A percentile compares a stretch with the other conserved stretches of the same genome.
These are phyloP conservation scores for Lentinula novae-zelandiae DNA, from an alignment of 1,284 basidiomycete species.

Conservation along the genomic window DNA sequence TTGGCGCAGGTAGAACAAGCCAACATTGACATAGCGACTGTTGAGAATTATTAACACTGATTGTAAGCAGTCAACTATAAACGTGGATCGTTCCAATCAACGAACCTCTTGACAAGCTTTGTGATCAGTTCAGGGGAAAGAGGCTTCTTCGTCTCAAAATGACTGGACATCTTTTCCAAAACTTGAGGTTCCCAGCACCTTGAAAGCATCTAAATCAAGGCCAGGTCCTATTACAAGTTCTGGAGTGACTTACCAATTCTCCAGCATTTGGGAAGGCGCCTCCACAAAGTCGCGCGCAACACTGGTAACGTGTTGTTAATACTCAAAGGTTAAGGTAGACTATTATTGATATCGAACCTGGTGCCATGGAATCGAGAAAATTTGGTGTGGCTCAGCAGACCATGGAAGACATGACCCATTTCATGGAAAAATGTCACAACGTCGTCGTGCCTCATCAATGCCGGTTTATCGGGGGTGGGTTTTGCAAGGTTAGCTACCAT, in stretches of 20 bases:
- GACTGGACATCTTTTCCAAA: constrained; percentile 68
- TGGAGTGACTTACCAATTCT: constrained; percentile 64
- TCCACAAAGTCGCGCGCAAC: constrained; percentile 85
- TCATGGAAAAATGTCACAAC: constrained; percentile 81
- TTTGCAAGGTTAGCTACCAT: constrained; percentile 91
- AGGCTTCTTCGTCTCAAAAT: constrained; percentile 70
- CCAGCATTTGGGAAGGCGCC: constrained; percentile 86
- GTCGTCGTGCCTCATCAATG: constrained; percentile 79
- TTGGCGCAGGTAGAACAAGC: constrained; percentile 76
- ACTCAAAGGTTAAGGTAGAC: background rate
- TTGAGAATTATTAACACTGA: background rate
- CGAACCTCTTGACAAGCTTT: constrained; percentile 73
- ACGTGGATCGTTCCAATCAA: background rate
- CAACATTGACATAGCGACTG: constrained; percentile 78
- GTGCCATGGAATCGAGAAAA: constrained; percentile 81
- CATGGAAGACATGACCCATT: constrained; percentile 88
- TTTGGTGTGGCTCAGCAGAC: constrained; percentile 67
- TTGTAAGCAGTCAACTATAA: background rate
- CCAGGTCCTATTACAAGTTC: background rate
- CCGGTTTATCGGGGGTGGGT: constrained; percentile 73
- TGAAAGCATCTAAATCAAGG: background rate
- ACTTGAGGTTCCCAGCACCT: constrained; percentile 81
- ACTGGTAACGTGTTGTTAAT: constrained; percentile 23
- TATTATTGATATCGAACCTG: constrained; percentile 28
- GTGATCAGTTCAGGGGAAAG: constrained; percentile 74